A percentile compares a stretch with the other conserved stretches of the same genome.
These are phyloP conservation scores for Cinnamomum chago DNA, from an alignment of 164 flowering plant species.

Conservation along the genomic window DNA sequence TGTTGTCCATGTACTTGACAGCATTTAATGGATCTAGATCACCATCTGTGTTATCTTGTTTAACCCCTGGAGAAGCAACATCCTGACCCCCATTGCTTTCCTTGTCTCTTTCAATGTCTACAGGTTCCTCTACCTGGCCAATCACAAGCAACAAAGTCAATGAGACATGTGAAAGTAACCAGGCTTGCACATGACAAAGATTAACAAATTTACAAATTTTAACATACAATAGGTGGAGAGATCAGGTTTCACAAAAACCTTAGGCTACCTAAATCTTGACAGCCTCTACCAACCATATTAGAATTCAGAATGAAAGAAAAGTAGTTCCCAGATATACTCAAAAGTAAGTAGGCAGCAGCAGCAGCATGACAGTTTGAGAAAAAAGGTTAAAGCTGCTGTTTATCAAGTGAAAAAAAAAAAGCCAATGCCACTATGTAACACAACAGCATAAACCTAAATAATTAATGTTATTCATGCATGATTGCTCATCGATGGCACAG, in stretches of 20 bases:
- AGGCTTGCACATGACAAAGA: neutral
- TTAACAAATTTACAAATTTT: neutral
- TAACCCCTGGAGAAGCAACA: conserved; percentile 15
- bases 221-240: neutral
- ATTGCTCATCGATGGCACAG: neutral
- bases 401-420: neutral
- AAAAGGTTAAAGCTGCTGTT: neutral
- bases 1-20: conserved; percentile 19
- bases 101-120: neutral
- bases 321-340: neutral
- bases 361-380: neutral
- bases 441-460: neutral
- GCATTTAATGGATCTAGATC: conserved; percentile 20
- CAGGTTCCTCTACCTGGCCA: conserved; percentile 31
- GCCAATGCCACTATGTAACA: neutral
- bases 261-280: neutral
- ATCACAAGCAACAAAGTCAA: conserved; percentile 7
- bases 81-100: conserved; percentile 12
- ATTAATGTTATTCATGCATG: neutral
- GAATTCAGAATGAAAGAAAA: no score
- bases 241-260: neutral
- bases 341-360: neutral
- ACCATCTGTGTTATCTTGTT: conserved; percentile 22
- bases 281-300: no score
- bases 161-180: neutral